Percentiles rank a stretch among this genome's conserved stretches.
Evolutionary conservation across 306 rosid genomes (phyloP).

Genomic region (Styphnolobium japonicum): DNA sequence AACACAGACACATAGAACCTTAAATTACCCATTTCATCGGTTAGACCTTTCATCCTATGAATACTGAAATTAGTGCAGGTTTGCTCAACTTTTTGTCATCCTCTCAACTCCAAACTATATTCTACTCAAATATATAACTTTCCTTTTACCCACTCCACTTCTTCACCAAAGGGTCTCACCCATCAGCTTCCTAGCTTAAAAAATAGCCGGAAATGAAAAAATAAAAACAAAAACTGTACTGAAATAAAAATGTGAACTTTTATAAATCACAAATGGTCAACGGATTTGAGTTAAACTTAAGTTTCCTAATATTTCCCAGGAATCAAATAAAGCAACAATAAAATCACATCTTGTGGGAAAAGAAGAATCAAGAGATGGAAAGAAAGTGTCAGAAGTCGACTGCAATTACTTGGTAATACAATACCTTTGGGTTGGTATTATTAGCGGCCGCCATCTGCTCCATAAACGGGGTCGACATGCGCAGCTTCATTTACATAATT

Average conservation of each 20-base stretch:
- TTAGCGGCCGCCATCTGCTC: constrained; percentile 48
- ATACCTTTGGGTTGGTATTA: constrained; percentile 37
- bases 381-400: not conserved
- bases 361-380: not conserved
- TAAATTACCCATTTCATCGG: not conserved
- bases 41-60: not conserved
- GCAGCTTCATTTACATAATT: constrained; percentile 19
- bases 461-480: constrained; percentile 17
- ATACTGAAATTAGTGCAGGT: not conserved
- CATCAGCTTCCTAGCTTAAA: not conserved
- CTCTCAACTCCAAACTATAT: not conserved
- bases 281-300: not conserved
- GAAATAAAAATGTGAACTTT: not conserved
- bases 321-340: not conserved
- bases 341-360: not conserved
- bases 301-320: not conserved
- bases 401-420: not conserved
- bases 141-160: not conserved
- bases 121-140: not conserved
- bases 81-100: not conserved
- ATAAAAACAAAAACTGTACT: not conserved
- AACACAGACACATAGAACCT: not conserved
- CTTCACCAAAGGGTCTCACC: not conserved
- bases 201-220: not conserved
- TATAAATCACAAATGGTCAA: not conserved